Conservation (phyloP, 2,329 filamentous ascomycete genomes). For the Ophiostoma perfectum region DNA sequence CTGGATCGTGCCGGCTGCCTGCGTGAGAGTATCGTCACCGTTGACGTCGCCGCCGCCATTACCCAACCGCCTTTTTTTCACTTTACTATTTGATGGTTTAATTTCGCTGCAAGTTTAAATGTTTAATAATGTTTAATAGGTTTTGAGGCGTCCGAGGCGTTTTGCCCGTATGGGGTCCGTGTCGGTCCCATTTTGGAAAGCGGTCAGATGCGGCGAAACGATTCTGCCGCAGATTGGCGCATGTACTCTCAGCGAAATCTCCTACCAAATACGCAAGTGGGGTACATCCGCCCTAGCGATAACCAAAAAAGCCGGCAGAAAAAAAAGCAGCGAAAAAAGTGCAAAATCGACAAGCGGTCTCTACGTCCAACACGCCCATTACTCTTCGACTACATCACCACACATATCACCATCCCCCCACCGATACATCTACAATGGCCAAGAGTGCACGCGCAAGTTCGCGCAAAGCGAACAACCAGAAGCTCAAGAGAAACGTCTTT, state of each 20-base stretch:
- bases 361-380: not conserved
- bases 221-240: not conserved
- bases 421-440: constrained; percentile 56
- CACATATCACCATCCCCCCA: not conserved
- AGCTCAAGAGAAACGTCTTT: constrained; percentile 75
- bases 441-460: constrained; percentile 76
- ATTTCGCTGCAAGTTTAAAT: constrained; percentile 4
- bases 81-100: not conserved
- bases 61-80: constrained; percentile 7
- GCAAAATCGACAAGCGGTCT: constrained; percentile 13
- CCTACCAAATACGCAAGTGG: not conserved
- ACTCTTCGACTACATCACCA: not conserved
- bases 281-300: constrained; percentile 4
- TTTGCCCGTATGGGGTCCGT: not conserved
- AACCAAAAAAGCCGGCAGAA: constrained; percentile 23
- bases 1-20: not conserved
- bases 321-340: constrained; percentile 18
- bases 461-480: constrained; percentile 76
- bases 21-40: constrained; percentile 7
- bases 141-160: not conserved
- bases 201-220: constrained; percentile 16
- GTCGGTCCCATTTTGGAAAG: constrained; percentile 5
- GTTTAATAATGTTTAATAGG: constrained; percentile 7
- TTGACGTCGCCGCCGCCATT: not conserved
- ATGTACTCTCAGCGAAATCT: not conserved